phyloP scores from a whole-genome alignment of 2,329 filamentous ascomycete species.

The Colletotrichum neosansevieriae region DNA sequence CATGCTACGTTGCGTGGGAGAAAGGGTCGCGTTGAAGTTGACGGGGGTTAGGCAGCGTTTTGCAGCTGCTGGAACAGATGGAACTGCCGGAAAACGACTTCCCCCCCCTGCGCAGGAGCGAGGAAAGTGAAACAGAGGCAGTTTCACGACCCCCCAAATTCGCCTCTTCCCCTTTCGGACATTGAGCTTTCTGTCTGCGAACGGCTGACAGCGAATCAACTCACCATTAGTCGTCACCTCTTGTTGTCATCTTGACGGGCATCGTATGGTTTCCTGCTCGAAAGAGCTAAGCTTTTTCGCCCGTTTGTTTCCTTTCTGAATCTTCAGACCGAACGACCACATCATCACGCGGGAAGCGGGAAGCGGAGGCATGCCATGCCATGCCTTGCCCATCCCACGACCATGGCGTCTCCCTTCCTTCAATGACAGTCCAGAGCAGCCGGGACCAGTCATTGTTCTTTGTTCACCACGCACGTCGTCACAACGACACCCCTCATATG shows the following conservation, averaged over 20 bases:
- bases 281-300: constrained; percentile 36
- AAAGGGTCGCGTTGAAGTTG: constrained; percentile 6
- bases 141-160: constrained; percentile 36
- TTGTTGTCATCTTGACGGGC: constrained; percentile 16
- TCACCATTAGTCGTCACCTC: constrained; percentile 20
- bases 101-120: constrained; percentile 23
- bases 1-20: constrained; percentile 31
- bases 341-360: constrained; percentile 23
- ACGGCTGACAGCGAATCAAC: constrained; percentile 36
- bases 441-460: constrained; percentile 37
- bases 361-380: constrained; percentile 8
- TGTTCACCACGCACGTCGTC: constrained; percentile 28
- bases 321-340: constrained; percentile 10
- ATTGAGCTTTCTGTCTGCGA: constrained; percentile 25
- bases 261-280: constrained; percentile 32
- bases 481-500: constrained; percentile 22
- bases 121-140: constrained; percentile 34
- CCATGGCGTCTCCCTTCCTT: constrained; percentile 1
- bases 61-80: neutral
- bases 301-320: constrained; percentile 22
- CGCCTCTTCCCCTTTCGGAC: constrained; percentile 37
- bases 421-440: neutral
- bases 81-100: neutral
- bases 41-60: neutral
- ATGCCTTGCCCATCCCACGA: constrained; percentile 2